A percentile compares a stretch with the other conserved stretches of the same genome.
Evolutionary conservation across 352 stramenopile species (phyloP).

Genomic region (Elongisporangium anandrum): DNA sequence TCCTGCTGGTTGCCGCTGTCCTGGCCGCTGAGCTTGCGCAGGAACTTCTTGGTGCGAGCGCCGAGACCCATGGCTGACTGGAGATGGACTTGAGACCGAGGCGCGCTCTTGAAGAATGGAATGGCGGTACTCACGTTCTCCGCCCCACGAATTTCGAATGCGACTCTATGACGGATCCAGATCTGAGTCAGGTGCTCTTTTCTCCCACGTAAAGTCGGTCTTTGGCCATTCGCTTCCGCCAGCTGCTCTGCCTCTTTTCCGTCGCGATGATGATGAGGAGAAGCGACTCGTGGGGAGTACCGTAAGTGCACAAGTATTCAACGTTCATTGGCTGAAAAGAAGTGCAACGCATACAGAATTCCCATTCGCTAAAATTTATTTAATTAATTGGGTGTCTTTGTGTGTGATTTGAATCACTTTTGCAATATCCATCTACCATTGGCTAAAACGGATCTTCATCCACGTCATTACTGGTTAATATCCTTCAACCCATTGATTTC

Average conservation of each 20-base stretch:
- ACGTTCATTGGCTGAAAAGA: not conserved
- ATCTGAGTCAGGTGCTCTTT: not conserved
- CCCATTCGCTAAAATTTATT: not conserved
- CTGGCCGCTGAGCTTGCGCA: constrained; percentile 40
- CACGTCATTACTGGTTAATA: not conserved
- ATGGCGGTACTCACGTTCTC: constrained; percentile 2
- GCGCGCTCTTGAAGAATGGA: constrained; percentile 7
- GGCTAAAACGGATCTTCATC: not conserved
- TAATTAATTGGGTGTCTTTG: not conserved
- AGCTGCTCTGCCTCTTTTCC: not conserved
- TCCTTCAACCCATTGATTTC: not conserved
- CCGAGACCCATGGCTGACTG: constrained; percentile 32
- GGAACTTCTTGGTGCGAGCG: constrained; percentile 37
- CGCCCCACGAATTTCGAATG: not conserved
- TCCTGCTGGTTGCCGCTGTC: constrained; percentile 37
- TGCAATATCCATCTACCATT: not conserved
- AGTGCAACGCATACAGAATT: not conserved
- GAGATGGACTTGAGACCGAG: constrained; percentile 3
- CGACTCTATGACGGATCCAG: not conserved
- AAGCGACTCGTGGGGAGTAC: not conserved
- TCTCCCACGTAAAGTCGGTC: not conserved
- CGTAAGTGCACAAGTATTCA: no score
- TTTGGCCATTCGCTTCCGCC: not conserved
- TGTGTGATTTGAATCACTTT: not conserved
- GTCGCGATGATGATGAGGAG: not conserved